Base-by-base conservation (phyloP, 352 stramenopile species). In the Globisporangium ultimum region DNA sequence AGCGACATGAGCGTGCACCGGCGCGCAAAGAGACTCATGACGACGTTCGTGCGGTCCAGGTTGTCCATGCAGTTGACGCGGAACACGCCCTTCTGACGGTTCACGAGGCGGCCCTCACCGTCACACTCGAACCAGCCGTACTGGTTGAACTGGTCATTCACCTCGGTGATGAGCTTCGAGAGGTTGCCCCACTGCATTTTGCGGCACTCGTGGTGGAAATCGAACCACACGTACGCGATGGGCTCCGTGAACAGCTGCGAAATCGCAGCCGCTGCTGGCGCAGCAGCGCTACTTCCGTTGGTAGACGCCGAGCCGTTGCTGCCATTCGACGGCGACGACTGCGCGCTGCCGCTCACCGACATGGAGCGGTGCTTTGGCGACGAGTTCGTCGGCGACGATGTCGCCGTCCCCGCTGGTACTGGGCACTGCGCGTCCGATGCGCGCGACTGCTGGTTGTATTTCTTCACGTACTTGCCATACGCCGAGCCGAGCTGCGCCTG, bases 41-140 rank as follows among this genome's bases (percentile, higher is more conserved):
- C 95, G 36, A 99, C 96, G 69, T 98, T 98, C 11, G 96, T 99
- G 36, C 96, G 83, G 80, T 99, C 96, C 12, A 99, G 74, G 70
- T 96, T 98, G 81, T 99, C 96, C 90, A 99, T 98, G 76, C 96
- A 99, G 79, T 99, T 99, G 43, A 97, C 97, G 46, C 96, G 85
- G 50, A 98, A 88, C n/a, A 99, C 87, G 46, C 90, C 91, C 32
- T 81, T 84, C 73, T 99, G 96, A 34, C 78, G 78, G 36, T 72
- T 80, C 12, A 82, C 32, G 18, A 87, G 51, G 20, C 75, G 76
- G 17, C 78, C 78, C 58, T 85, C 76, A 28, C 62, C 56, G 62
- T 89, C 78, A 53, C 67, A 78, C 63, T 89, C 77, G 55, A 89
- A 89, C 74, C 76, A 89, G 40, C 78, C 73, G 62, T 89, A 87